Percentiles rank a stretch among this genome's conserved stretches.
These are phyloP conservation scores for Sarocladiaceae sp. DNA, from an alignment of 2,329 filamentous ascomycete genomes.

Conservation along the genomic window DNA sequence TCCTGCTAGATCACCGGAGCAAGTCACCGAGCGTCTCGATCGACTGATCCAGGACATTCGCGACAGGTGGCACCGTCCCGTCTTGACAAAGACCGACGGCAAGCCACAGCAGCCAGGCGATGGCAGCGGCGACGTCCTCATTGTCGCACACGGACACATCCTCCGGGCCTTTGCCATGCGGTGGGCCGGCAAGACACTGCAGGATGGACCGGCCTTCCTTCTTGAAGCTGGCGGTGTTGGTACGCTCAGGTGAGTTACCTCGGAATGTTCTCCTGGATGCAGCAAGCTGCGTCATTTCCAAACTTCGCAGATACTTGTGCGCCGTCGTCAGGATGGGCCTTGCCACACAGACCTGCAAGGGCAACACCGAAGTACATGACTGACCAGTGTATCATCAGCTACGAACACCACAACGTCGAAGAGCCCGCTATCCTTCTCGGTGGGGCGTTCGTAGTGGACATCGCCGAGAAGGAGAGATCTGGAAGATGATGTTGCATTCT, in stretches of 20 bases:
- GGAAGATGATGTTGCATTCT: slow-evolving; percentile 5
- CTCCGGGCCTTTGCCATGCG: slow-evolving; percentile 82
- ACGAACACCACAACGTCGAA: slow-evolving; percentile 73
- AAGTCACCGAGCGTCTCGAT: slow-evolving; percentile 72
- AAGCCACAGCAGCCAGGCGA: slow-evolving; percentile 22
- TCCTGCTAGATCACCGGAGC: slow-evolving; percentile 42
- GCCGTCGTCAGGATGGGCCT: too few species aligned
- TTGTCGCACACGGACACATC: slow-evolving; percentile 90
- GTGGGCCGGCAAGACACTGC: slow-evolving; percentile 72
- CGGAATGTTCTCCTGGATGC: too few species aligned
- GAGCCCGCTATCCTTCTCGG: slow-evolving; percentile 79
- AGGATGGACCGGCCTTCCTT: slow-evolving; percentile 72
- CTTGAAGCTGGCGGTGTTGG: slow-evolving; percentile 87
- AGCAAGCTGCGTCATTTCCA: too few species aligned
- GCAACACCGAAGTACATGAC: not conserved
- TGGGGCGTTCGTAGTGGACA: slow-evolving; percentile 59
- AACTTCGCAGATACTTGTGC: too few species aligned
- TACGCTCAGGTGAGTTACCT: slow-evolving; percentile 60
- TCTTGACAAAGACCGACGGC: slow-evolving; percentile 48
- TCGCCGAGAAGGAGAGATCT: slow-evolving; percentile 19
- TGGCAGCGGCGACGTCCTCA: slow-evolving; percentile 37
- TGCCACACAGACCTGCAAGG: not conserved
- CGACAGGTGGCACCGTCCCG: slow-evolving; percentile 56
- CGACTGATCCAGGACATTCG: slow-evolving; percentile 72
- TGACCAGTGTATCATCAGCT: slow-evolving; percentile 40